A percentile compares a stretch with the other conserved stretches of the same genome.
Evolutionary conservation across 1,284 basidiomycete genomes (phyloP).

Genomic region (Tranzscheliella williamsii): DNA sequence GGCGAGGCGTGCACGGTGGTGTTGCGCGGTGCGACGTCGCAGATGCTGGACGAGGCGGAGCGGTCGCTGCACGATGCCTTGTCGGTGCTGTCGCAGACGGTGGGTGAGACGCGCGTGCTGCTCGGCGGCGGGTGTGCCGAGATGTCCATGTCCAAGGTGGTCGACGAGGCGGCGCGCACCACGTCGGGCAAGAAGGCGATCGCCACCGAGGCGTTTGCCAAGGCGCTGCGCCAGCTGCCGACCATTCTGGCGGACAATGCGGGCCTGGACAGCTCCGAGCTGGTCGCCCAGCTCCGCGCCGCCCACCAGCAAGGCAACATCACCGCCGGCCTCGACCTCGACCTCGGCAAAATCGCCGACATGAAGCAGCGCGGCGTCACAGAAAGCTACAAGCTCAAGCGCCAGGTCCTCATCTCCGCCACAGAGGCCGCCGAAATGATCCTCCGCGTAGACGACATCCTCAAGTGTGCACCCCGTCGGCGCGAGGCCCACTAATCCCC

Average conservation of each 20-base stretch:
- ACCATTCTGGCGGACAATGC: slow-evolving; percentile 97
- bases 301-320: slow-evolving; percentile 87
- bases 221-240: slow-evolving; percentile 82
- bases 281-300: slow-evolving; percentile 85
- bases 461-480: slow-evolving; percentile 67
- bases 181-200: slow-evolving; percentile 94
- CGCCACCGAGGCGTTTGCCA: slow-evolving; percentile 86
- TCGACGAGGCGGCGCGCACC: slow-evolving; percentile 82
- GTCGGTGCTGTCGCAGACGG: slow-evolving; percentile 94
- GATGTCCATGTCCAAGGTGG: slow-evolving; percentile 94
- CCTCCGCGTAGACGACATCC: slow-evolving; percentile 74
- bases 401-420: slow-evolving; percentile 89
- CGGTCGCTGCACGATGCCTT: slow-evolving; percentile 96
- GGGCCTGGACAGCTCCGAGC: slow-evolving; percentile 93
- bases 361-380: slow-evolving; percentile 88
- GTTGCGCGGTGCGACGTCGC: slow-evolving; percentile 90
- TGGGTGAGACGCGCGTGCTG: slow-evolving; percentile 91
- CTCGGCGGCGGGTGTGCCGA: slow-evolving; percentile 96
- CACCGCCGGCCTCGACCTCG: slow-evolving; percentile 91
- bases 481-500: slow-evolving; percentile 65
- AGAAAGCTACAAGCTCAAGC: slow-evolving; percentile 96
- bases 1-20: slow-evolving; percentile 99
- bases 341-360: slow-evolving; percentile 78
- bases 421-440: slow-evolving; percentile 99
- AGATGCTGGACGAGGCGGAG: slow-evolving; percentile 99